phyloP scores from a whole-genome alignment of 1,284 basidiomycete genomes.

The Gomphus sp. region DNA sequence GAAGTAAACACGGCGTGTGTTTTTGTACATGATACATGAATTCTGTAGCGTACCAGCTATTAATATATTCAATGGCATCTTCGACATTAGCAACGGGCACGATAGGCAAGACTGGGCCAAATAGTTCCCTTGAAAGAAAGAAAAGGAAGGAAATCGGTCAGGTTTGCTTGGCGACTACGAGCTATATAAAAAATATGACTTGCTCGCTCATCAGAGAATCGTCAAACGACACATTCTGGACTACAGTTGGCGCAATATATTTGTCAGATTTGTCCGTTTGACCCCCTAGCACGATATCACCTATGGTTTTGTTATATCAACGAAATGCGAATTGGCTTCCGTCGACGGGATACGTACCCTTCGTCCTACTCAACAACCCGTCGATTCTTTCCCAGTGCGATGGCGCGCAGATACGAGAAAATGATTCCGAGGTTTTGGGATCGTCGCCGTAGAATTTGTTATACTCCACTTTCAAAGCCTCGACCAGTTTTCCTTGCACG shows the following conservation, averaged over 20 bases:
- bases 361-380: conserved; percentile 52
- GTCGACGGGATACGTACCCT: conserved; percentile 35
- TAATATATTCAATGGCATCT: conserved; percentile 44
- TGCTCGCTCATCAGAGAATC: conserved; percentile 50
- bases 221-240: conserved; percentile 34
- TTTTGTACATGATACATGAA: background rate
- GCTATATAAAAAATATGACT: background rate
- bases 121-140: conserved; percentile 39
- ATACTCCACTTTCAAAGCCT: conserved; percentile 36
- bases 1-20: background rate
- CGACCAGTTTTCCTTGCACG: conserved; percentile 43
- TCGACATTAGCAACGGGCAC: conserved; percentile 46
- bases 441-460: conserved; percentile 29
- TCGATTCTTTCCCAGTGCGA: conserved; percentile 44
- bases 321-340: no score
- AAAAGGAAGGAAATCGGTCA: background rate
- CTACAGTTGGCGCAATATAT: conserved; percentile 38
- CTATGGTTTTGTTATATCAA: background rate
- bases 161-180: no score
- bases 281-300: conserved; percentile 28
- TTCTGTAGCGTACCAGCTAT: conserved; percentile 26
- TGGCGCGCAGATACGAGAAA: conserved; percentile 30
- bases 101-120: conserved; percentile 62
- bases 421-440: conserved; percentile 29
- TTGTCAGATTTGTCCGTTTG: conserved; percentile 28